Base-by-base conservation (phyloP, 1,284 basidiomycete genomes). In the Flammula alnicola region DNA sequence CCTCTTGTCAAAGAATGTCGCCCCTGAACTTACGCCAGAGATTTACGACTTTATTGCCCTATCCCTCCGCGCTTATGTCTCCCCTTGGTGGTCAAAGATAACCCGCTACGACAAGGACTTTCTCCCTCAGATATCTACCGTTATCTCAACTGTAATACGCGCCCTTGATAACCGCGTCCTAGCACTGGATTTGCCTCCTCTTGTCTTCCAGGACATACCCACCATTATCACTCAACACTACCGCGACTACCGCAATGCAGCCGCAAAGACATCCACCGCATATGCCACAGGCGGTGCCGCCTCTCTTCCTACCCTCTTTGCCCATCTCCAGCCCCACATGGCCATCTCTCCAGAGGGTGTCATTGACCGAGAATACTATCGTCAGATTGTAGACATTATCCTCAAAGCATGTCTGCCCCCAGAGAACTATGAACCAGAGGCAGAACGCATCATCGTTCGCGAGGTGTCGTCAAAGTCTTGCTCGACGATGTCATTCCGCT, bases 41-140 rank as follows among this genome's bases (percentile, higher is more conserved):
- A 70, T 85, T 1, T 90, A 91, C 63, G 87, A 92, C 69, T 76
- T 91, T 52, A 74, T 92, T 36, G 88, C 90, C 0, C 83, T 92
- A 40, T 77, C 82, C 4, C 76, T 92, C 11, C 80, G 91, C 27
- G 89, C 88, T 7, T 86, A 79, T 62, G 80, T 93, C 22, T 80
- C 83, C 30, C 82, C 88, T 0, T 93, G 90, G 91, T 93, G 91
- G 88, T 76, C 83, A 25, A 87, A 83, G 61, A 78, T 93, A 49
- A 83, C 90, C 1, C 80, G 86, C 53, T 88, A 89, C 59, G 91
- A 93, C 78, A 88, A 83, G 62, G 84, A 89, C 49, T 81, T 93
- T 54, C 76, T 92, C 22, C 85, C 88, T 12, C 81, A 89, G 51
- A 80, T 92, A 27, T 78, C 84, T 0, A 64, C 64, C 38, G 75